Percentiles rank a stretch among this genome's conserved stretches.
These are phyloP conservation scores for Lobosporangium transversale DNA, from an alignment of 192 early-diverging fungal species.

Conservation along the genomic window DNA sequence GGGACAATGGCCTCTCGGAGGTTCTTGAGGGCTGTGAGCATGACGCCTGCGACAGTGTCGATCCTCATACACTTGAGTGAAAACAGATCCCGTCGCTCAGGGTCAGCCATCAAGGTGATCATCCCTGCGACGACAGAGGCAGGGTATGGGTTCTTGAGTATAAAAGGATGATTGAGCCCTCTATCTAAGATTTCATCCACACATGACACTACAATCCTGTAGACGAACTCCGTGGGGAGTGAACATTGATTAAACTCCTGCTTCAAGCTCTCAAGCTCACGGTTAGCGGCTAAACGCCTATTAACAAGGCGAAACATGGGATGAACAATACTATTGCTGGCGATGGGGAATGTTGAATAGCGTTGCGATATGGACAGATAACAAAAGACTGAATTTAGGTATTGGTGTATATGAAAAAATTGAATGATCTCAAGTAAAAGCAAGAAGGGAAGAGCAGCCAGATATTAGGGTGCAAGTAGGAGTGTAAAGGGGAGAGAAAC, in stretches of 20 bases:
- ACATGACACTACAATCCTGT: conserved; percentile 39
- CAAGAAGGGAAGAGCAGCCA: too few relatives aligned
- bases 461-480: too few relatives aligned
- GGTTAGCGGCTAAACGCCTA: conserved; percentile 35
- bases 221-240: conserved; percentile 48
- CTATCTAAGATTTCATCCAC: conserved; percentile 49
- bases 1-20: conserved; percentile 42
- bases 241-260: conserved; percentile 52
- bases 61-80: conserved; percentile 47
- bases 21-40: conserved; percentile 46
- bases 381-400: too few relatives aligned
- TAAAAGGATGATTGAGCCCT: conserved; percentile 47
- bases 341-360: too few relatives aligned
- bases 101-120: conserved; percentile 42
- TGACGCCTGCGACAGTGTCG: conserved; percentile 48
- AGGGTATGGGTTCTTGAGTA: conserved; percentile 43
- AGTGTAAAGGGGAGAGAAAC: too few relatives aligned
- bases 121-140: conserved; percentile 37
- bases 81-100: conserved; percentile 39
- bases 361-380: too few relatives aligned
- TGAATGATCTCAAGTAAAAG: too few relatives aligned
- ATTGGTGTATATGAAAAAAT: too few relatives aligned
- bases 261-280: conserved; percentile 32
- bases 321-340: too few relatives aligned
- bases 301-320: conserved; percentile 50